These are phyloP conservation scores for Chlamydomonas eustigma DNA, from an alignment of 139 green algal species.

Conservation along the genomic window DNA sequence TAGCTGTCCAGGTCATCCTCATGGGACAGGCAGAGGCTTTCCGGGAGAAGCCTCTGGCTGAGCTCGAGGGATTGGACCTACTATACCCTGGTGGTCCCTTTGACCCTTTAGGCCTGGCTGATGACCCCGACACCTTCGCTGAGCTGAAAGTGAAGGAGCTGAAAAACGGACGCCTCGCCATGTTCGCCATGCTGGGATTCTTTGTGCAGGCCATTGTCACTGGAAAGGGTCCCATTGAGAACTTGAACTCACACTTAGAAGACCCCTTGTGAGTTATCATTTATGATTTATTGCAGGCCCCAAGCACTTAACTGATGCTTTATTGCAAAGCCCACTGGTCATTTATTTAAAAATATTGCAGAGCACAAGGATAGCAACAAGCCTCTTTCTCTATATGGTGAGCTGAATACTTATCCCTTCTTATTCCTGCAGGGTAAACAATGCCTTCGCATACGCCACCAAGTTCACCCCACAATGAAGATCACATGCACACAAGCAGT, in stretches of 20 bases:
- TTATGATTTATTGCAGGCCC: too few species aligned
- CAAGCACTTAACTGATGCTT: too few species aligned
- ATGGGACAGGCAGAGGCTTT: constrained; percentile 77
- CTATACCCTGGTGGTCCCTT: constrained; percentile 81
- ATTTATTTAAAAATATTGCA: too few species aligned
- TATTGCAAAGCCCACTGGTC: too few species aligned
- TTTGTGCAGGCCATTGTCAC: constrained; percentile 54
- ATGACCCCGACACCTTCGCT: constrained; percentile 84
- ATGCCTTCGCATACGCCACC: constrained; percentile 60
- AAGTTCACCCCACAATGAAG: constrained; percentile 54
- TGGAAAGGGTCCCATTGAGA: constrained; percentile 42
- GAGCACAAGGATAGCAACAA: too few species aligned
- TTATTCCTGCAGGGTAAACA: constrained; percentile 41
- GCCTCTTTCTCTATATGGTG: too few species aligned
- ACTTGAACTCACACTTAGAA: constrained; percentile 73
- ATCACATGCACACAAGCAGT: too few species aligned
- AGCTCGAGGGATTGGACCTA: constrained; percentile 61
- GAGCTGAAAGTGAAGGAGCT: constrained; percentile 69
- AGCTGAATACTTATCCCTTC: too few species aligned
- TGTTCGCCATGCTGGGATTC: constrained; percentile 33
- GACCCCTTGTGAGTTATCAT: constrained; percentile 53
- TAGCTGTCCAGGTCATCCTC: constrained; percentile 77
- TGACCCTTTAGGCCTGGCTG: constrained; percentile 91
- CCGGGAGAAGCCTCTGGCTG: constrained; percentile 57
- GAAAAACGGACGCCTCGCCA: constrained; percentile 56